A percentile compares a stretch with the other conserved stretches of the same genome.
phyloP scores from a whole-genome alignment of 2,329 filamentous ascomycete genomes.

The Boeremia lycopersici region DNA sequence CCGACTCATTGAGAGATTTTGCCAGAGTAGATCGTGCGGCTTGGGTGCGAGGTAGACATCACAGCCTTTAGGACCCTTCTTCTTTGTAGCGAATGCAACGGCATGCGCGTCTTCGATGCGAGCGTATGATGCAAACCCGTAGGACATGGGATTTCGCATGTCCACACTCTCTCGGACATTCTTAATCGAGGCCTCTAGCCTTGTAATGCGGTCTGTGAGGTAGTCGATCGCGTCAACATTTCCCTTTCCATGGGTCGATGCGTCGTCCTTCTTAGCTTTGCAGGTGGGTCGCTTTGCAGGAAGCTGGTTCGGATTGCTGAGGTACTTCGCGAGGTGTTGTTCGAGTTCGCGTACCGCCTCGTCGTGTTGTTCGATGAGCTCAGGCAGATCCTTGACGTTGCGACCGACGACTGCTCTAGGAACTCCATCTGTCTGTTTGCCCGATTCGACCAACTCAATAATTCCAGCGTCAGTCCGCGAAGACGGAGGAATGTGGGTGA shows the following conservation, averaged over 20 bases:
- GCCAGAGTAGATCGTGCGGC: constrained; percentile 94
- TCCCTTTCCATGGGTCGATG: constrained; percentile 66
- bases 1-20: constrained; percentile 79
- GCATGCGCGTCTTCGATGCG: constrained; percentile 86
- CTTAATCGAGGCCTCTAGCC: constrained; percentile 82
- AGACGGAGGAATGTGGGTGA: constrained; percentile 81
- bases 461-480: constrained; percentile 87
- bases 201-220: constrained; percentile 79
- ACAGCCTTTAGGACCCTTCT: constrained; percentile 78
- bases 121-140: constrained; percentile 91
- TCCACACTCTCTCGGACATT: constrained; percentile 84
- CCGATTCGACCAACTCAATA: constrained; percentile 76
- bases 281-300: constrained; percentile 78
- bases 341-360: constrained; percentile 81
- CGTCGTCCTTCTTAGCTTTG: constrained; percentile 76
- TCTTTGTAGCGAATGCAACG: constrained; percentile 76
- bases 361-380: constrained; percentile 82
- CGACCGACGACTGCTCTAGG: constrained; percentile 82
- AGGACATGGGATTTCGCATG: constrained; percentile 84
- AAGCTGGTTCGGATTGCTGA: constrained; percentile 81
- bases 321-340: constrained; percentile 77
- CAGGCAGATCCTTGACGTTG: constrained; percentile 87
- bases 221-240: constrained; percentile 96
- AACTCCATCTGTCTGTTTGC: constrained; percentile 75
- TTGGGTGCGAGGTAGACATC: constrained; percentile 79